A percentile compares a stretch with the other conserved stretches of the same genome.
phyloP scores from a whole-genome alignment of 352 stramenopile genomes.

The Phytophthora ramorum region DNA sequence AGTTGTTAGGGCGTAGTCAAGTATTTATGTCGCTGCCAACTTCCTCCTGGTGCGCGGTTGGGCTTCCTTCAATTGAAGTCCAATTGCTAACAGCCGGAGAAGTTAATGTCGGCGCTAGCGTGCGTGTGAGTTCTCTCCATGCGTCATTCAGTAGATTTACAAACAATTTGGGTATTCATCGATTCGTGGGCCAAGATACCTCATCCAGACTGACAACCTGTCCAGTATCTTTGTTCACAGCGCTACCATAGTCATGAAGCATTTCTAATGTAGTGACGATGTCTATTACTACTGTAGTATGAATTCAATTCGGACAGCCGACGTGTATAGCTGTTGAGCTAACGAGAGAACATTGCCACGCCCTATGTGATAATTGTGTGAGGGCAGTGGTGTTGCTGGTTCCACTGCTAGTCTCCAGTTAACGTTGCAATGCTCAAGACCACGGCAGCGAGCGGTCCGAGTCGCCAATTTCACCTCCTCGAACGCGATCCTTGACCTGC shows the following conservation, averaged over 20 bases:
- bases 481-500: constrained; percentile 66
- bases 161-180: constrained; percentile 25
- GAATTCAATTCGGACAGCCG: constrained; percentile 19
- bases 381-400: constrained; percentile 9
- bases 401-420: constrained; percentile 25
- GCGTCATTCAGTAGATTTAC: constrained; percentile 35
- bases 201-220: no score
- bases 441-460: constrained; percentile 71
- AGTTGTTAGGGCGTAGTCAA: constrained; percentile 56
- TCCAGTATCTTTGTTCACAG: no score
- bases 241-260: neutral
- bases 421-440: constrained; percentile 37
- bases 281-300: constrained; percentile 16
- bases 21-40: constrained; percentile 50
- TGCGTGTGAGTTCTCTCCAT: constrained; percentile 38
- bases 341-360: constrained; percentile 10
- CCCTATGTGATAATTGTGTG: constrained; percentile 27
- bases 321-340: constrained; percentile 7
- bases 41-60: constrained; percentile 25
- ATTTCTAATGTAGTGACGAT: constrained; percentile 1
- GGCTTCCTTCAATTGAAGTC: constrained; percentile 25
- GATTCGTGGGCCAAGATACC: neutral
- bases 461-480: constrained; percentile 80
- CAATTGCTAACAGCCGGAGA: constrained; percentile 6
- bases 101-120: constrained; percentile 27